These are phyloP conservation scores for Eimeria tenella DNA, from an alignment of 169 alveolate species.

Conservation along the genomic window DNA sequence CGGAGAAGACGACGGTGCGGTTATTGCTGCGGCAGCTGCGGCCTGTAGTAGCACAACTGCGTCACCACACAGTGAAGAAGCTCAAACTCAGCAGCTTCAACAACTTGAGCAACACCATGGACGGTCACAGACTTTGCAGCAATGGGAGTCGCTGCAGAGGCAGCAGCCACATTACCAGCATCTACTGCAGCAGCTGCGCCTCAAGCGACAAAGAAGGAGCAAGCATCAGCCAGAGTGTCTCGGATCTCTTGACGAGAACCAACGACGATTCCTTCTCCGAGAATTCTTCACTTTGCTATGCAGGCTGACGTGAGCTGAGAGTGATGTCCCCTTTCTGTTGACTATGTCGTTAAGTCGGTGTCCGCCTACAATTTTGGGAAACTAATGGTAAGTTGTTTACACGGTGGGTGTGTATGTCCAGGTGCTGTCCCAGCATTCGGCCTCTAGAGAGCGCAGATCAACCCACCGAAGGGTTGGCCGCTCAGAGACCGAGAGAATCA, in stretches of 20 bases:
- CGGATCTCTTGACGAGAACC: constrained; percentile 58
- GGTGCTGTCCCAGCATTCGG: constrained; percentile 63
- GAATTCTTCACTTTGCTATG: constrained; percentile 66
- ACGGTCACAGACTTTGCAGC: neutral
- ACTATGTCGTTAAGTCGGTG: too few relatives aligned
- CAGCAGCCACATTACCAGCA: constrained; percentile 26
- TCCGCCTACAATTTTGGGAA: too few relatives aligned
- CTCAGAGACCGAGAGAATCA: constrained; percentile 60
- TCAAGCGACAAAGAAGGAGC: constrained; percentile 57
- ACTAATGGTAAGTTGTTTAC: too few relatives aligned
- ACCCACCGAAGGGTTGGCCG: constrained; percentile 9
- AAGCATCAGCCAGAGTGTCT: constrained; percentile 58
- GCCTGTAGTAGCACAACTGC: constrained; percentile 57
- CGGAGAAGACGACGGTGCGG: neutral
- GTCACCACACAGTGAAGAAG: constrained; percentile 26
- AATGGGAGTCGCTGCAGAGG: constrained; percentile 17
- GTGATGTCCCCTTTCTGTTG: too few relatives aligned
- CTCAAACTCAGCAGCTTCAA: constrained; percentile 30
- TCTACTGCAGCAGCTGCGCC: constrained; percentile 59
- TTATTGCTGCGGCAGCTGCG: constrained; percentile 39
- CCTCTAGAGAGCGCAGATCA: constrained; percentile 15
- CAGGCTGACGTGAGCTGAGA: constrained; percentile 54
- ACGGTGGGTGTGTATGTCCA: constrained; percentile 23
- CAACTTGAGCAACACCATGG: neutral
- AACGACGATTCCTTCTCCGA: constrained; percentile 40